Conservation (phyloP, 106 monocot species). For the Phalaenopsis equestris region DNA sequence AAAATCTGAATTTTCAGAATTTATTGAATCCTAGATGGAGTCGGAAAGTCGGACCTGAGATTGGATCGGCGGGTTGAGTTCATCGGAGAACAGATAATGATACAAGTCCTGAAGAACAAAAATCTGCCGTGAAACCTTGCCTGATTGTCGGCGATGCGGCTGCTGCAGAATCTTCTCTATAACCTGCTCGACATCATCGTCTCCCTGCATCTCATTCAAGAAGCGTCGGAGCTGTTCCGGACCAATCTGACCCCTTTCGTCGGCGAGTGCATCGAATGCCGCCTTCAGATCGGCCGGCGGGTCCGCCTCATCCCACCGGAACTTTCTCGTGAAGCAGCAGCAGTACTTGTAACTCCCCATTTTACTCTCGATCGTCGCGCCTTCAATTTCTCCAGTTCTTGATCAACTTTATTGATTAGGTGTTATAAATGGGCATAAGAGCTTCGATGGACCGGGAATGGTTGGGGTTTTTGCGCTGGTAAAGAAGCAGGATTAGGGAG, state of each 20-base stretch:
- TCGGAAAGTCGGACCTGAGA: conserved; percentile 22
- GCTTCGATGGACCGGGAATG: too few species aligned
- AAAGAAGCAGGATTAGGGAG: too few species aligned
- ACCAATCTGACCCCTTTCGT: conserved; percentile 30
- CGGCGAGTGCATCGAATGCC: conserved; percentile 38
- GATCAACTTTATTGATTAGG: too few species aligned
- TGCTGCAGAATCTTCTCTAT: conserved; percentile 39
- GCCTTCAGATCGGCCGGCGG: conserved; percentile 49
- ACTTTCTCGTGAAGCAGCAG: conserved; percentile 77
- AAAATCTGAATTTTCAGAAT: too few species aligned
- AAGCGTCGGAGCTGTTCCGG: conserved; percentile 54
- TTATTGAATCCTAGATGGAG: too few species aligned
- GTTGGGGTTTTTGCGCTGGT: too few species aligned
- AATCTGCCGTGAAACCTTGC: conserved; percentile 17
- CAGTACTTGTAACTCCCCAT: conserved; percentile 72
- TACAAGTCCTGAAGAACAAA: conserved; percentile 61
- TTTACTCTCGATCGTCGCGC: background rate
- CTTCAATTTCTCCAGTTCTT: background rate
- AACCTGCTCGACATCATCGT: conserved; percentile 32
- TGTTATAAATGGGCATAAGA: too few species aligned
- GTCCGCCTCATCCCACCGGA: conserved; percentile 49
- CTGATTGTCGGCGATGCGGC: conserved; percentile 10
- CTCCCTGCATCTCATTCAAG: conserved; percentile 33
- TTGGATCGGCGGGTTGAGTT: conserved; percentile 61
- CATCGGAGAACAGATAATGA: conserved; percentile 55